Evolutionary conservation across 371 early-diverging fungal species (phyloP), one percentile per base, ranked within the genome.

Genomic region (Lichtheimia ramosa): DNA sequence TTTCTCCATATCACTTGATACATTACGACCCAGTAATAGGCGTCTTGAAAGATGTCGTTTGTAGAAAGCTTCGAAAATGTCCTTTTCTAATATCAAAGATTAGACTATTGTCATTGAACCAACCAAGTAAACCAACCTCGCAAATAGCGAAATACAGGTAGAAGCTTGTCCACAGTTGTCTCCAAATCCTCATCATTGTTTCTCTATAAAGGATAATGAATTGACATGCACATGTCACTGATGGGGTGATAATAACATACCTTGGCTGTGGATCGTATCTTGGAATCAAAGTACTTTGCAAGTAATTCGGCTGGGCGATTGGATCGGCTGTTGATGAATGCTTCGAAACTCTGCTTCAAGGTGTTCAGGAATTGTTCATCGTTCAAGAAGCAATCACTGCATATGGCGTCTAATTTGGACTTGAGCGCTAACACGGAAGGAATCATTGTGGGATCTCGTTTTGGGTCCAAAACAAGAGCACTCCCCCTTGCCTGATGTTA

Each of bases 61-160:
- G 73, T 96, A 97, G 64, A 94, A 97, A 3, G 91, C 93, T 68
- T 97, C 97, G 71, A 99, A 99, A 15, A 93, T 82, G 70, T 97
- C 97, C 69, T 96, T 97, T 58, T 90, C 83, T 77, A 46, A 8
- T 34, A 34, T 8, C 34, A 18, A 16, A 14, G 2, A 16, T 46
- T 46, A 18, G 46, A 21, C 16, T 0, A 43, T 15, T 1, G 46
- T 14, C n/a, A 16, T 46, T 5, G 46, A 18, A 6, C 5, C 7
- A n/a, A 1, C 15, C 21, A 46, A 1, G 13, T n/a, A 3, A 15
- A 46, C 1, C 43, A 74, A 74, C 82, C 91, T 67, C 92, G 89
- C 51, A 96, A 88, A 57, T 87, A 93, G 13, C 97, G 81, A 71
- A 99, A 97, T 28, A 99, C 64, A 13, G 79, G 81, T 40, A 99